Conservation (phyloP, 2,329 filamentous ascomycete genomes). For the Grosmannia clavigera region DNA sequence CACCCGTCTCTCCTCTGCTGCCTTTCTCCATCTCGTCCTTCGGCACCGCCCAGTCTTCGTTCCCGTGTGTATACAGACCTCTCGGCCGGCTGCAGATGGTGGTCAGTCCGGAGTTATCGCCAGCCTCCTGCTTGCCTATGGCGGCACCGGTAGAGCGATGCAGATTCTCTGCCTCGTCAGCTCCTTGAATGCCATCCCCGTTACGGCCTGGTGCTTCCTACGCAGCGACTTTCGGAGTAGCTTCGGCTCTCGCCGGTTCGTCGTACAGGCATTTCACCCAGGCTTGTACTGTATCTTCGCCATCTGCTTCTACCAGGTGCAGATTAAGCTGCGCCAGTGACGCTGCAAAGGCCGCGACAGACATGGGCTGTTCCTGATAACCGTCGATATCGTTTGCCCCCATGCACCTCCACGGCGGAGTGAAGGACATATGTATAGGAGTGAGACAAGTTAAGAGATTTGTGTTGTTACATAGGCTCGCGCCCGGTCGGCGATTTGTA, state of each 20-base stretch:
- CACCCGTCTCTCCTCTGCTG: neutral
- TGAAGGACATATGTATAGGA: neutral
- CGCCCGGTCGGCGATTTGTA: neutral
- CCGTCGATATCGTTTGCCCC: neutral
- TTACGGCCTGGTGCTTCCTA: neutral
- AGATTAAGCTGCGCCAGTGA: neutral
- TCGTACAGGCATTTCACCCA: neutral
- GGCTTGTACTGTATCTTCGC: neutral
- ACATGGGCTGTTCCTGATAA: neutral
- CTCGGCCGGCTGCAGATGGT: no score
- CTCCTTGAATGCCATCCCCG: neutral
- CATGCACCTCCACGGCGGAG: constrained; percentile 2
- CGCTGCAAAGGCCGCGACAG: neutral
- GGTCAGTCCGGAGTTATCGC: no score
- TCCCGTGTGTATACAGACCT: no score
- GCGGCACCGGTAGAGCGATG: no score
- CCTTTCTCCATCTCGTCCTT: neutral
- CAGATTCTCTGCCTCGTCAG: neutral
- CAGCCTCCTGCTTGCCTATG: no score
- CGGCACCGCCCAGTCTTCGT: neutral
- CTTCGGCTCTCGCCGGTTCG: neutral
- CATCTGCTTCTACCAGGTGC: neutral
- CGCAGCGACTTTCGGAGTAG: neutral
- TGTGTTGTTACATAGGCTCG: neutral
- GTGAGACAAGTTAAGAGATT: neutral